Evolutionary conservation across 306 rosid genomes (phyloP), one percentile per base, ranked within the genome.

Genomic region (Pueraria montana): DNA sequence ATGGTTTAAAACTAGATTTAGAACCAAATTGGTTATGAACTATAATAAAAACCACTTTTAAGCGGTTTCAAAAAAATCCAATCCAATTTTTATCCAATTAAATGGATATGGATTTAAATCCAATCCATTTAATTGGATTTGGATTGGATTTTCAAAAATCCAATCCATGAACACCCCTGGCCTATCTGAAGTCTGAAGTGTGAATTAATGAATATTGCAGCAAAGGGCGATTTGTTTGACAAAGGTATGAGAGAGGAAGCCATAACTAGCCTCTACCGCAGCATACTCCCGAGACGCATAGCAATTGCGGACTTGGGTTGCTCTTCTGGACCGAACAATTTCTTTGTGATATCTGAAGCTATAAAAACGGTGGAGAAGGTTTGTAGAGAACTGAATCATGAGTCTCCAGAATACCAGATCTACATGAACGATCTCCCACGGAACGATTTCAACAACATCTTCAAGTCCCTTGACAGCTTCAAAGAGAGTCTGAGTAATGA

Each of bases 241-340:
- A 8, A 86, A 82, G 86, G 58, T 11, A 73, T 85, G 6, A 73
- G 78, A 32, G 89, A 88, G 76, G 92, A 90, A 80, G 92, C 92
- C 7, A 70, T 87, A 46, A 66, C 16, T 3, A 53, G 21, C 2
- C 45, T 87, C 1, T 90, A 53, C 64, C 23, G 24, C n/a, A 66
- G 5, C 72, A 80, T 17, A 12, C 18, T 23, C 16, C 80, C 83
- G 3, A 69, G 8, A 50, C 70, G 13, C 32, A 2, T 89, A 40
- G 72, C 69, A 46, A 79, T 89, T 3, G 95, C 95, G 1, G 93
- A 89, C 61, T 75, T 91, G 62, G 95, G 95, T 24, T 89, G 95
- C 36, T 81, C 95, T 76, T 84, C 84, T 0, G 93, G 96, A 38
- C 91, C 93, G 34, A 91, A 89, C 86, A 77, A 89, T 27, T 69